Evolutionary conservation across 179 eudicot species (phyloP), one percentile per base, ranked within the genome.

Genomic region (Carnegiea gigantea): DNA sequence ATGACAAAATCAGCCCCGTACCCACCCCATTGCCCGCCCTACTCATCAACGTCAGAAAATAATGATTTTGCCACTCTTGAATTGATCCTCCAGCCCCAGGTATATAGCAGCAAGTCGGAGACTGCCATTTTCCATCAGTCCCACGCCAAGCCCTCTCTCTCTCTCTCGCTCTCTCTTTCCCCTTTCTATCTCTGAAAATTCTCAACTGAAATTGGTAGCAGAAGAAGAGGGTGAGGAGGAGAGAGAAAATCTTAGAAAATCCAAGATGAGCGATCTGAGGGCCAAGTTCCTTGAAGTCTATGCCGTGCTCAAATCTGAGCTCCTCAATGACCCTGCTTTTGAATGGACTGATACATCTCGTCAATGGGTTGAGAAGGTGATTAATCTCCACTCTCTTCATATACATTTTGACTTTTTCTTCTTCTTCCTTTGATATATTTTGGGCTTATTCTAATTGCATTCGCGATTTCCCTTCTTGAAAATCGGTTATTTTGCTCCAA

Each of bases 321-420:
- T 95, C 1, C 89, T 90, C 21, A 76, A 80, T 40, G 98, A 95
- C 80, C 87, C 99, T 75, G 88, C 94, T 82, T 95, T 94, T 65
- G 98, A 92, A 60, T 92, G 91, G 90, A 87, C 93, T 28, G 86
- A 87, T 9, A 82, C 74, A 67, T 95, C 99, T 84, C 91, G 93
- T 40, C 89, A 89, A 82, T 91, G 98, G 98, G 93, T 93, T 65
- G 91, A 93, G 2, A 82, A 82, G 90, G 97, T 92, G 82, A 72
- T 33, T 4, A 3, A 20, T 28, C 38, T 67, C 26, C 13, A 14
- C 0, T 44, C 40, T 33, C 33, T 33, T 9, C 14, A 11, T 23
- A 17, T 17, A 13, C 43, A 33, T 62, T 44, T 28, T 36, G 43
- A 70, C 43, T 26, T 82, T 60, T 24, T 38, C 17, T 51, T 51